phyloP scores from a whole-genome alignment of 129 eudicot species.

The Saussurea involucrata region DNA sequence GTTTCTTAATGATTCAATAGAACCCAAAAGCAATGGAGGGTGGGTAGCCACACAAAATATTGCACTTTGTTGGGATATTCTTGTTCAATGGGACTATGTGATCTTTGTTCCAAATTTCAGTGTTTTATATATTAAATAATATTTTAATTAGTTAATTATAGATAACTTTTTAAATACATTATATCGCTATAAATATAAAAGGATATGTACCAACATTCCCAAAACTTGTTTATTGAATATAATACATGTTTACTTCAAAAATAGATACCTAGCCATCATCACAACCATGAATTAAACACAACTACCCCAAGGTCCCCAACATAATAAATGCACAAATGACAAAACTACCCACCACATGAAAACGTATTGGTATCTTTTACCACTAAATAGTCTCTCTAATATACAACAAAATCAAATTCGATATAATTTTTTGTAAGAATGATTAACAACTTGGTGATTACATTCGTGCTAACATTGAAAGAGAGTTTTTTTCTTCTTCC shows the following conservation, averaged over 20 bases:
- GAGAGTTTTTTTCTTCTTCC: neutral
- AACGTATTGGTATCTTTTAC: too few species aligned
- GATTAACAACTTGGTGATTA: neutral
- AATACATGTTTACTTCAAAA: neutral
- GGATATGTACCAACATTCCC: neutral
- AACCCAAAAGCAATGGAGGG: too few species aligned
- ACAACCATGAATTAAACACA: neutral
- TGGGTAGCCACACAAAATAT: too few species aligned
- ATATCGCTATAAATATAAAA: neutral
- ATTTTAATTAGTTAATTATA: too few species aligned
- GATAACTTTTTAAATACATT: too few species aligned
- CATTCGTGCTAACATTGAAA: neutral
- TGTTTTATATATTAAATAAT: neutral
- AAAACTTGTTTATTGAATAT: too few species aligned
- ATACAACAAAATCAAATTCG: neutral
- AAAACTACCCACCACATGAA: too few species aligned
- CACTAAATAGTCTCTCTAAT: too few species aligned
- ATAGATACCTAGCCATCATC: neutral
- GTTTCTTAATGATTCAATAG: too few species aligned
- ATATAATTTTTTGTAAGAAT: neutral
- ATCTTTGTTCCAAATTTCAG: neutral
- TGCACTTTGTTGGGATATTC: too few species aligned
- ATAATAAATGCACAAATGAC: conserved; percentile 9
- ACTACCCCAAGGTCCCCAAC: neutral
- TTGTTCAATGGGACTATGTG: neutral